phyloP scores from a whole-genome alignment of 2,329 filamentous ascomycete genomes.

The Penicillium rolfsii region DNA sequence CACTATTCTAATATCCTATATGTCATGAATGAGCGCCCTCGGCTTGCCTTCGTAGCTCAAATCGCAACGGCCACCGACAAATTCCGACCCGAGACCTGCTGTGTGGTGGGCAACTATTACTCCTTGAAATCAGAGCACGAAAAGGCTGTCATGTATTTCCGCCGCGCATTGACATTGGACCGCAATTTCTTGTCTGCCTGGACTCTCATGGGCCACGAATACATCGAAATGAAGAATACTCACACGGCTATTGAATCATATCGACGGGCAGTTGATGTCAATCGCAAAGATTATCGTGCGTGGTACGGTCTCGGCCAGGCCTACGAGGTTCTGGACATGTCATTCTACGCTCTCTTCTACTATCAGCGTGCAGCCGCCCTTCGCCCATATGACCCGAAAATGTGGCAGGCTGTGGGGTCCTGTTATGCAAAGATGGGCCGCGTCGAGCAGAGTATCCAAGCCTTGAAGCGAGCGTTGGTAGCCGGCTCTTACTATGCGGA shows the following conservation, averaged over 20 bases:
- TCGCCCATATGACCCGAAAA: conserved; percentile 94
- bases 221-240: conserved; percentile 97
- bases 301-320: conserved; percentile 98
- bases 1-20: conserved; percentile 98
- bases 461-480: conserved; percentile 86
- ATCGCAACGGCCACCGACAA: conserved; percentile 90
- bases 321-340: conserved; percentile 97
- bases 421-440: conserved; percentile 90
- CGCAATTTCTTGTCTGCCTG: conserved; percentile 90
- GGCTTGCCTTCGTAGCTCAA: conserved; percentile 89
- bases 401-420: conserved; percentile 96
- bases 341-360: conserved; percentile 95
- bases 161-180: conserved; percentile 86
- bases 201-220: conserved; percentile 99
- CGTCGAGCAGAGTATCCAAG: conserved; percentile 87
- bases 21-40: conserved; percentile 83
- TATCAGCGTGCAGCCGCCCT: conserved; percentile 93
- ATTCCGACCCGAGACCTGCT: conserved; percentile 95
- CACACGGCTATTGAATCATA: conserved; percentile 98
- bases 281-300: conserved; percentile 92
- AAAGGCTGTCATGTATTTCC: conserved; percentile 97
- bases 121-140: conserved; percentile 92
- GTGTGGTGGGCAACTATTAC: conserved; percentile 97
- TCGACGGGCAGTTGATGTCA: conserved; percentile 90
- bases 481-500: conserved; percentile 79